Evolutionary conservation across 257 asterid genomes (phyloP).

Genomic region (Capsicum baccatum): DNA sequence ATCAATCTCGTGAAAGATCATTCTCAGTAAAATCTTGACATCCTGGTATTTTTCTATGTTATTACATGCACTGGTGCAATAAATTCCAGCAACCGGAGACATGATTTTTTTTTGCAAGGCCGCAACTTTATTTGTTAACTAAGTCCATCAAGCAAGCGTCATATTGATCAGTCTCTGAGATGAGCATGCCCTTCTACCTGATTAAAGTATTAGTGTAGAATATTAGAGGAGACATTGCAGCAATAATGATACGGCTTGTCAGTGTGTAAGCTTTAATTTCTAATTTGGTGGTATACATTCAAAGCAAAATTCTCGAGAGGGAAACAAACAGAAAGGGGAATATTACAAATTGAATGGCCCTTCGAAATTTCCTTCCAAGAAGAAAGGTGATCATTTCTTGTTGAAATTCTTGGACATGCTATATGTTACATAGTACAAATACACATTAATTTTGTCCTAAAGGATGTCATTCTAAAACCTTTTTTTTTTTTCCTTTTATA

Average conservation of each 20-base stretch:
- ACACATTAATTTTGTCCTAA: neutral
- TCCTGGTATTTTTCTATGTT: neutral
- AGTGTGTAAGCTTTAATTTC: slow-evolving; percentile 19
- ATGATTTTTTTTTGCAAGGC: too few relatives aligned
- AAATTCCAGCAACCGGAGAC: neutral
- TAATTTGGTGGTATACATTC: slow-evolving; percentile 15
- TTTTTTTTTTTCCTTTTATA: too few relatives aligned
- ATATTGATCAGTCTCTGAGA: neutral
- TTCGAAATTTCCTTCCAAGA: slow-evolving; percentile 17
- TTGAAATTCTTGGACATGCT: neutral
- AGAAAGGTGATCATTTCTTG: slow-evolving; percentile 28
- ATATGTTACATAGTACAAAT: neutral
- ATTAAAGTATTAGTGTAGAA: neutral
- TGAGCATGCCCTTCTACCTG: too few relatives aligned
- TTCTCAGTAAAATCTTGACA: neutral
- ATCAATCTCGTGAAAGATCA: neutral
- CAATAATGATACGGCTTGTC: slow-evolving; percentile 34
- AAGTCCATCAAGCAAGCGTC: too few relatives aligned
- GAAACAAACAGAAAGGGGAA: neutral
- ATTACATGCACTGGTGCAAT: neutral
- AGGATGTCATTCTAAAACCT: slow-evolving; percentile 11
- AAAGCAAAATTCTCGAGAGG: slow-evolving; percentile 22
- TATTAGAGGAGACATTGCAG: slow-evolving; percentile 24
- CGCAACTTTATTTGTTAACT: too few relatives aligned
- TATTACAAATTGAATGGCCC: slow-evolving; percentile 19